Evolutionary conservation across 441 rosid species (phyloP).

Genomic region (Viola pubescens): DNA sequence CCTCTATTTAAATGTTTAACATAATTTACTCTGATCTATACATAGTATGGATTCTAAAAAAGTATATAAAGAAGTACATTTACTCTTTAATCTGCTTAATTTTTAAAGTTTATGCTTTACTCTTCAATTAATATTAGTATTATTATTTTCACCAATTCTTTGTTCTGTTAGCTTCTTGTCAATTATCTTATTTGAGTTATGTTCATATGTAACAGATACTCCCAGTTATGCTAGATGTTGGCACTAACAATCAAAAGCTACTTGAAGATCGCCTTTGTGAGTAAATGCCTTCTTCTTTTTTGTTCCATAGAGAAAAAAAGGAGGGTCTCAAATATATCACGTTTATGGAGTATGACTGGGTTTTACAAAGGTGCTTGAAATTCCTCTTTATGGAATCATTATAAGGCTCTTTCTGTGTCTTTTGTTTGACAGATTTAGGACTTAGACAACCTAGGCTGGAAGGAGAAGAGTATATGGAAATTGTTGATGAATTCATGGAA

Average conservation of each 20-base stretch:
- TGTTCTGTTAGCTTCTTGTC: no score
- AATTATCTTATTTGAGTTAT: background rate
- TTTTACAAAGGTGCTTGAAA: slow-evolving; percentile 7
- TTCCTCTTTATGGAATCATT: slow-evolving; percentile 16
- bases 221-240: slow-evolving; percentile 94
- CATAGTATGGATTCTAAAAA: background rate
- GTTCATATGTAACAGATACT: slow-evolving; percentile 48
- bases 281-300: slow-evolving; percentile 23
- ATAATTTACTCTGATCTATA: slow-evolving; percentile 1
- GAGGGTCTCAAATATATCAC: background rate
- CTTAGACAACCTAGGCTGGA: slow-evolving; percentile 84
- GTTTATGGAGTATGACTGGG: slow-evolving; percentile 10
- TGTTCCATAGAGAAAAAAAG: background rate
- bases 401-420: slow-evolving; percentile 20
- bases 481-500: slow-evolving; percentile 97
- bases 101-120: slow-evolving; percentile 6
- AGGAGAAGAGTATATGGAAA: slow-evolving; percentile 83
- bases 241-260: slow-evolving; percentile 86
- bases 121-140: slow-evolving; percentile 1
- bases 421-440: slow-evolving; percentile 64
- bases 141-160: slow-evolving; percentile 7
- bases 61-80: background rate
- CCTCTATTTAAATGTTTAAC: background rate
- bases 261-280: slow-evolving; percentile 85
- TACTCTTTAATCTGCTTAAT: background rate